These are phyloP conservation scores for Backusella macrospora DNA, from an alignment of 192 early-diverging fungal genomes.

Conservation along the genomic window DNA sequence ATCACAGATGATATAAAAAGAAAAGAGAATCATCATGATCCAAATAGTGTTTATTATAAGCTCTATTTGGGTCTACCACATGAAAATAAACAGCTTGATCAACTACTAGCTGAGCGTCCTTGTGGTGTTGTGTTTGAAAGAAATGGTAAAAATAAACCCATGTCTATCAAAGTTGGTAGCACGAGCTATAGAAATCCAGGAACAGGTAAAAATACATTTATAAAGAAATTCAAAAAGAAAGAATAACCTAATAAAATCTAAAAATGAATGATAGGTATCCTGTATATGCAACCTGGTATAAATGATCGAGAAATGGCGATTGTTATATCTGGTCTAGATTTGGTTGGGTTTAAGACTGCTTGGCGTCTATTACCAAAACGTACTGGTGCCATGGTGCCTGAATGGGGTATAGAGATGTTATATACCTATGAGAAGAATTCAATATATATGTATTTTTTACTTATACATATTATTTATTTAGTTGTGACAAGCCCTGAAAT, in stretches of 20 bases:
- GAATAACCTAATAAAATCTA: too few relatives aligned
- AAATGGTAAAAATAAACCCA: not conserved
- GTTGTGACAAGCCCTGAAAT: conserved; percentile 50
- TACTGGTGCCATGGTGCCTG: conserved; percentile 53
- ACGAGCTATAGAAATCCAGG: conserved; percentile 14
- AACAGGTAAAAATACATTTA: not conserved
- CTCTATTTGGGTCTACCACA: conserved; percentile 14
- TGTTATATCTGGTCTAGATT: conserved; percentile 49
- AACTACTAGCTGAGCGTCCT: not conserved
- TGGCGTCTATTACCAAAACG: conserved; percentile 51
- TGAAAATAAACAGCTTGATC: conserved; percentile 21
- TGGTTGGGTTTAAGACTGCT: conserved; percentile 41
- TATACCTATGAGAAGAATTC: not conserved
- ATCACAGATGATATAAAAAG: conserved; percentile 47
- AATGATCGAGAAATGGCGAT: conserved; percentile 37
- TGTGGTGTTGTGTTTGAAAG: not conserved
- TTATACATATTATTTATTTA: conserved; percentile 4
- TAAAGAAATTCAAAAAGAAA: not conserved
- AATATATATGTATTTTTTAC: too few relatives aligned
- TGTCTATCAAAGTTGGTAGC: not conserved
- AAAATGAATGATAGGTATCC: conserved; percentile 30
- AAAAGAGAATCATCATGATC: conserved; percentile 49
- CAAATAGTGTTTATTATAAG: conserved; percentile 9
- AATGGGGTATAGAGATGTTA: conserved; percentile 49
- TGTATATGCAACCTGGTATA: conserved; percentile 47